These are phyloP conservation scores for Fusarium anthophilum DNA, from an alignment of 2,329 filamentous ascomycete species.

Conservation along the genomic window DNA sequence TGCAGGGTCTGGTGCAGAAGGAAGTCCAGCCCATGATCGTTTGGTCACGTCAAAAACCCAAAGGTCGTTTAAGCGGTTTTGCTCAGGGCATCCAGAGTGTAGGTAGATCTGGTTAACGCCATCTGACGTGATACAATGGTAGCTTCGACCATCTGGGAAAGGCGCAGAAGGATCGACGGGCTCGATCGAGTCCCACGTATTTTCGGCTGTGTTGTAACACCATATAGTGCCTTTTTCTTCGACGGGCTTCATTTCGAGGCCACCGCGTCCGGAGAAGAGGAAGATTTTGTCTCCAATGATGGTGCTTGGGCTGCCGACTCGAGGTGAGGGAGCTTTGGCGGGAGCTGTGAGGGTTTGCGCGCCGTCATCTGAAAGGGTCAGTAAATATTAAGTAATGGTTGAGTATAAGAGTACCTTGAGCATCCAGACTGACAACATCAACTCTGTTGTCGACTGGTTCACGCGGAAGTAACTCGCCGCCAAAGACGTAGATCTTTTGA, in stretches of 20 bases:
- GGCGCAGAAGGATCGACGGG: fast-evolving
- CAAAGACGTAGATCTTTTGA: background rate
- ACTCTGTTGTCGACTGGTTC: background rate
- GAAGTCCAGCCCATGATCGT: fast-evolving
- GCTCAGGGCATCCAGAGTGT: background rate
- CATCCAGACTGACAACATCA: background rate
- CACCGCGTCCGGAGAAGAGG: background rate
- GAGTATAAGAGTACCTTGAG: fast-evolving
- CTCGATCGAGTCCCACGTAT: background rate
- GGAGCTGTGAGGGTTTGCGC: background rate
- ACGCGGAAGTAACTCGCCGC: background rate
- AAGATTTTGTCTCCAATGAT: background rate
- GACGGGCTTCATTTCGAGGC: background rate
- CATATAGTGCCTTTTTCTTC: background rate
- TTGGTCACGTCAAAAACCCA: background rate
- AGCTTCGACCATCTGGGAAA: background rate
- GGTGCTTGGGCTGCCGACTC: background rate
- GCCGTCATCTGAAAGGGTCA: background rate
- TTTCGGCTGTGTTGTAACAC: background rate
- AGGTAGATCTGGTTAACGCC: background rate
- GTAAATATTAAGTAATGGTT: fast-evolving
- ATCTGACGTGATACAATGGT: background rate
- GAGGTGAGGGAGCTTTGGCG: background rate
- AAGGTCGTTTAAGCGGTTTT: background rate
- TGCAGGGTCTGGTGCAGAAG: background rate